Evolutionary conservation across 2,329 filamentous ascomycete species (phyloP).

Genomic region (Colletotrichum lindemuthianum): DNA sequence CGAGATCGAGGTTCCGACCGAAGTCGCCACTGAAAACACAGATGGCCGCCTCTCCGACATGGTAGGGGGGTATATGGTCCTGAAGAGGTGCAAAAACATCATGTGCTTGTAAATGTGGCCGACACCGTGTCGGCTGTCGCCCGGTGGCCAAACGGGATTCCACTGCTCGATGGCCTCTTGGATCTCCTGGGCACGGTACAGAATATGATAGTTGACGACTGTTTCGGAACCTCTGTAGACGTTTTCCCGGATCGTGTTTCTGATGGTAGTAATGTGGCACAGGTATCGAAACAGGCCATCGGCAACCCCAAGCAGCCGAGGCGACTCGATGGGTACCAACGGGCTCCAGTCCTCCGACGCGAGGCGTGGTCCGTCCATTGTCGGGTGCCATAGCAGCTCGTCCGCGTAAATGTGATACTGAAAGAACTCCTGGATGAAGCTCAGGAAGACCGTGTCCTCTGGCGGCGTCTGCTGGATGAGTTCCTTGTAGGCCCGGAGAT

Average conservation of each 20-base stretch:
- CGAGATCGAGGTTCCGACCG: conserved; percentile 35
- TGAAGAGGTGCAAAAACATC: conserved; percentile 72
- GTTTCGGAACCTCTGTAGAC: conserved; percentile 72
- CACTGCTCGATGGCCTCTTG: conserved; percentile 79
- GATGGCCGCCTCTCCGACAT: conserved; percentile 23
- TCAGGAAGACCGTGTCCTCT: conserved; percentile 71
- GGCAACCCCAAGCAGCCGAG: conserved; percentile 79
- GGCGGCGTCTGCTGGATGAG: conserved; percentile 73
- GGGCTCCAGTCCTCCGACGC: conserved; percentile 57
- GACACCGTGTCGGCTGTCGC: conserved; percentile 66
- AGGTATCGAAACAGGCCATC: conserved; percentile 85
- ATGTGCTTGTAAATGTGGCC: conserved; percentile 71
- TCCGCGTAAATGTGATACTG: conserved; percentile 82
- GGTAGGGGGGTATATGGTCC: conserved; percentile 67
- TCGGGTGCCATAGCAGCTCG: conserved; percentile 64
- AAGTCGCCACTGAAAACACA: conserved; percentile 36
- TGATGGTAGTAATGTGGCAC: conserved; percentile 79
- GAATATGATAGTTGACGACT: conserved; percentile 75
- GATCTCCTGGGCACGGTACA: conserved; percentile 79
- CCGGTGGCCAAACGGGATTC: conserved; percentile 70
- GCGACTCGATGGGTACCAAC: conserved; percentile 53
- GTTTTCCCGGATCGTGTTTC: conserved; percentile 77
- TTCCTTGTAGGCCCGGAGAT: conserved; percentile 79
- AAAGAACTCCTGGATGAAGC: conserved; percentile 80
- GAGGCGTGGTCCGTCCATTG: conserved; percentile 48